Evolutionary conservation across 257 asterid genomes (phyloP), one percentile per base, ranked within the genome.

Genomic region (Lantana camara): DNA sequence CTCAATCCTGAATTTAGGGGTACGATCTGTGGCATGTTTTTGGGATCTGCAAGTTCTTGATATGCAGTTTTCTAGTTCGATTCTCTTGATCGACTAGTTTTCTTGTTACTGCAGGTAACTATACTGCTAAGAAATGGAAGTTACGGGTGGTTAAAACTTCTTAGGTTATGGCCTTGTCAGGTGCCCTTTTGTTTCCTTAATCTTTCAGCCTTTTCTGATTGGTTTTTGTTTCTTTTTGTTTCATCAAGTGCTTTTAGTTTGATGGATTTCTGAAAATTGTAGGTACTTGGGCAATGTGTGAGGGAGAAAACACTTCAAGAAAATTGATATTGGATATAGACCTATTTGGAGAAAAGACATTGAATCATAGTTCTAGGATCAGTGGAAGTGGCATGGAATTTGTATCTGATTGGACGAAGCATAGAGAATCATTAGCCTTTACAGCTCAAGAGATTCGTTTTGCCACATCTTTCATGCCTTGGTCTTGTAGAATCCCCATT

Each of bases 401-500:
- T 68, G 82, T 79, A 72, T 84, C 82, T 21, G 65, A 78, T 67
- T 81, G 83, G 87, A 71, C 66, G 41, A 79, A 73, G 59, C 82
- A 81, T 69, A 74, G 83, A 47, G 74, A 64, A 57, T 73, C 77
- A 9, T 81, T 73, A 51, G 77, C 82, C 73, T 80, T 77, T 69
- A 68, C 80, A 29, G 79, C 83, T 61, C 83, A 80, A 80, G 73
- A 66, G 17, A 79, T 81, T 51, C 80, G 67, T 58, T 83, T 81
- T 17, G 70, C 80, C 20, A 79, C 84, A 53, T 78, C 88, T 45
- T 79, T 83, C 68, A 78, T 87, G 83, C 87, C 88, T 65, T 83
- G 95, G 95, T 83, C 89, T 66, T 81, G 83, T 83, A 86, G 80
- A 74, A 81, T 86, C 47, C 79, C 93, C 57, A 73, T 84, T 56